These are phyloP conservation scores for Vitis vinifera DNA, from an alignment of 164 flowering plant species.

Conservation along the genomic window ASM3070453v1 NC_081810.1:19522001-19522500, in stretches of 20 bases:
- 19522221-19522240: slow-evolving; percentile 50
- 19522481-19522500: too few relatives aligned
- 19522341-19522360: slow-evolving; percentile 24
- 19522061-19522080: slow-evolving; percentile 29
- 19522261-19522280: slow-evolving; percentile 67
- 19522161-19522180: slow-evolving; percentile 96
- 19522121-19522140: slow-evolving; percentile 89
- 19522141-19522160: slow-evolving; percentile 98
- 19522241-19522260: slow-evolving; percentile 52
- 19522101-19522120: slow-evolving; percentile 68
- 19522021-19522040: background rate
- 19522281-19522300: slow-evolving; percentile 64
- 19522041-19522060: background rate
- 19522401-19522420: background rate
- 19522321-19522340: background rate
- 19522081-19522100: slow-evolving; percentile 66
- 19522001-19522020: background rate
- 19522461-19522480: background rate
- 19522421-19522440: background rate
- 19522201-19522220: slow-evolving; percentile 68
- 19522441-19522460: background rate
- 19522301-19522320: background rate
- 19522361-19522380: slow-evolving; percentile 15
- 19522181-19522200: slow-evolving; percentile 85
- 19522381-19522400: slow-evolving; percentile 7